A percentile compares a stretch with the other conserved stretches of the same genome.
These are phyloP conservation scores for Oryza meridionalis DNA, from an alignment of 176 grass and related monocot species.

Conservation along the genomic window DNA sequence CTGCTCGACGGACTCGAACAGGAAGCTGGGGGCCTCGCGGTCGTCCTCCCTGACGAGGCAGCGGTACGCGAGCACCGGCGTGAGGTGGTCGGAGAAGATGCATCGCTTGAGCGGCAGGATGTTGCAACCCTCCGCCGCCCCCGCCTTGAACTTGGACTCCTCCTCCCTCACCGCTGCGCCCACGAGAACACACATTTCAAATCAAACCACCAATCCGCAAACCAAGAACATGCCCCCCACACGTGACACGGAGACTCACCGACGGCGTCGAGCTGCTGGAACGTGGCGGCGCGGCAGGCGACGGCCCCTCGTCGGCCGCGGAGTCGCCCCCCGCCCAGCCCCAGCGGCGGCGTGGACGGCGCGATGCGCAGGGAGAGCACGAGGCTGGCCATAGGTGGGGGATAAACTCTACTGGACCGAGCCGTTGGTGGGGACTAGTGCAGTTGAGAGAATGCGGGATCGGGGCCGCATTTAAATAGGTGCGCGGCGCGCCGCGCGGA, in stretches of 20 bases:
- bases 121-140: constrained; percentile 57
- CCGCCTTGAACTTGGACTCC: constrained; percentile 49
- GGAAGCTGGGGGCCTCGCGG: constrained; percentile 89
- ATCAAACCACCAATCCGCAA: background rate
- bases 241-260: constrained; percentile 13
- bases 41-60: constrained; percentile 93
- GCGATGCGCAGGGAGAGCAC: constrained; percentile 40
- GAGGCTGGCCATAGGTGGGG: constrained; percentile 30
- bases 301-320: background rate
- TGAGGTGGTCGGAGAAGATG: constrained; percentile 88
- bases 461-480: constrained; percentile 13
- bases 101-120: constrained; percentile 68
- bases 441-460: constrained; percentile 10
- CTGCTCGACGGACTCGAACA: constrained; percentile 97
- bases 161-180: constrained; percentile 63
- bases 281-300: constrained; percentile 34
- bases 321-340: background rate
- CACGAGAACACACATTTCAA: constrained; percentile 1
- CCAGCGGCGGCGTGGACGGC: background rate
- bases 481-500: background rate
- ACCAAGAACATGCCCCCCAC: background rate
- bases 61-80: constrained; percentile 86
- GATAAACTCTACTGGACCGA: background rate
- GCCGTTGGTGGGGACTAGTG: background rate
- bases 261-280: constrained; percentile 51